Conservation (phyloP, 192 early-diverging fungal species). For the Podila epigama region DNA sequence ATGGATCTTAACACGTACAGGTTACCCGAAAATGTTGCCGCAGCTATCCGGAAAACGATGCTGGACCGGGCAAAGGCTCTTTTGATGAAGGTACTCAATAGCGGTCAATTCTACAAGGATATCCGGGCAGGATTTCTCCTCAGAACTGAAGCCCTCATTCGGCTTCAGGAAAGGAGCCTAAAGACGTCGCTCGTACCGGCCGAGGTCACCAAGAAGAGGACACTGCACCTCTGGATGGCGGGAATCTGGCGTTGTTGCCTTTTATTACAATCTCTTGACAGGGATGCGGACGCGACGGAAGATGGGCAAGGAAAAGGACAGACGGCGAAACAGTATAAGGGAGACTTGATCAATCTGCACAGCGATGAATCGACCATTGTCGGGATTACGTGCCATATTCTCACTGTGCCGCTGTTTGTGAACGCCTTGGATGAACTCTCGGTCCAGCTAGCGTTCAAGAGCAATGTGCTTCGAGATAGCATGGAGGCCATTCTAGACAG, state of each 20-base stretch:
- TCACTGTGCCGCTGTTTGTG: constrained; percentile 29
- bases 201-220: constrained; percentile 27
- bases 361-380: constrained; percentile 43
- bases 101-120: constrained; percentile 42
- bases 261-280: constrained; percentile 33
- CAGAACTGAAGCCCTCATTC: constrained; percentile 17
- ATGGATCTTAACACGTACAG: constrained; percentile 42
- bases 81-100: constrained; percentile 24
- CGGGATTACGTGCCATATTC: constrained; percentile 29
- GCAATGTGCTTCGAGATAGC: constrained; percentile 11
- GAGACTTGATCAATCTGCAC: constrained; percentile 34
- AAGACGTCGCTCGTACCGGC: constrained; percentile 8
- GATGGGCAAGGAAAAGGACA: too few relatives aligned
- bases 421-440: constrained; percentile 35
- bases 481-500: constrained; percentile 19
- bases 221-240: constrained; percentile 37
- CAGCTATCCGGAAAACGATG: constrained; percentile 21
- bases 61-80: constrained; percentile 15
- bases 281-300: constrained; percentile 13
- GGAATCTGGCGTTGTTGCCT: constrained; percentile 47
- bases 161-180: constrained; percentile 24
- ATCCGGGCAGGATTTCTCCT: constrained; percentile 21
- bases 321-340: constrained; percentile 6
- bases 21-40: constrained; percentile 18
- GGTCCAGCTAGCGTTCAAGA: constrained; percentile 24